These are phyloP conservation scores for Gentiana dahurica DNA, from an alignment of 257 asterid genomes.

Conservation along the genomic window DNA sequence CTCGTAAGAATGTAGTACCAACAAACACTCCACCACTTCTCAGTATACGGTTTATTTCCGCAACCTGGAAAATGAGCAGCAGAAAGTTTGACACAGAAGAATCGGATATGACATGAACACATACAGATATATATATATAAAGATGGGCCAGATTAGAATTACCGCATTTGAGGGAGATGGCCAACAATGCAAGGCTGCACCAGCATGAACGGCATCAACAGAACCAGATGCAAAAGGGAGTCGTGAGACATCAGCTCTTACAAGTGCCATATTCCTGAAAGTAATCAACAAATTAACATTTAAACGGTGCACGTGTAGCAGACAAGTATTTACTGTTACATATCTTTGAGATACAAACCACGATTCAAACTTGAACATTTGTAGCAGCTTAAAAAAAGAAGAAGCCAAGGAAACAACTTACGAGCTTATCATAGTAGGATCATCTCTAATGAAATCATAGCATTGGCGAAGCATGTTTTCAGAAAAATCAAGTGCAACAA, in stretches of 20 bases:
- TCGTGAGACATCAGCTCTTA: constrained; percentile 93
- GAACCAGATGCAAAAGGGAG: constrained; percentile 88
- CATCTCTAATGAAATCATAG: constrained; percentile 68
- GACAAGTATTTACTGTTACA: background rate
- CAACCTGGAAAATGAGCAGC: constrained; percentile 35
- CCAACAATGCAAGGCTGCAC: constrained; percentile 99
- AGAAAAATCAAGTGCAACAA: constrained; percentile 81
- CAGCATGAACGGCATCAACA: constrained; percentile 91
- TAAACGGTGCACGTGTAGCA: constrained; percentile 2
- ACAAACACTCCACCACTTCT: constrained; percentile 85
- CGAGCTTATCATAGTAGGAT: constrained; percentile 52
- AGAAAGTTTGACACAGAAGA: background rate
- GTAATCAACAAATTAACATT: constrained; percentile 1
- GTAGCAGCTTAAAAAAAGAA: background rate
- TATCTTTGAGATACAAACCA: background rate
- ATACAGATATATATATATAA: too few species aligned
- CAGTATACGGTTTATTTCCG: constrained; percentile 80
- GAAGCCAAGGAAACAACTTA: constrained; percentile 26
- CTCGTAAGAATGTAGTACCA: constrained; percentile 81
- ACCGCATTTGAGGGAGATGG: constrained; percentile 98
- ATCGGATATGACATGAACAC: too few species aligned
- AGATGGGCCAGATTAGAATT: constrained; percentile 7
- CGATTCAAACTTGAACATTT: background rate
- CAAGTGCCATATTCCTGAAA: constrained; percentile 79
- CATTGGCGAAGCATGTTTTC: constrained; percentile 96